These are phyloP conservation scores for Rhinocladiella mackenziei DNA, from an alignment of 2,329 filamentous ascomycete genomes.

Conservation along the genomic window DNA sequence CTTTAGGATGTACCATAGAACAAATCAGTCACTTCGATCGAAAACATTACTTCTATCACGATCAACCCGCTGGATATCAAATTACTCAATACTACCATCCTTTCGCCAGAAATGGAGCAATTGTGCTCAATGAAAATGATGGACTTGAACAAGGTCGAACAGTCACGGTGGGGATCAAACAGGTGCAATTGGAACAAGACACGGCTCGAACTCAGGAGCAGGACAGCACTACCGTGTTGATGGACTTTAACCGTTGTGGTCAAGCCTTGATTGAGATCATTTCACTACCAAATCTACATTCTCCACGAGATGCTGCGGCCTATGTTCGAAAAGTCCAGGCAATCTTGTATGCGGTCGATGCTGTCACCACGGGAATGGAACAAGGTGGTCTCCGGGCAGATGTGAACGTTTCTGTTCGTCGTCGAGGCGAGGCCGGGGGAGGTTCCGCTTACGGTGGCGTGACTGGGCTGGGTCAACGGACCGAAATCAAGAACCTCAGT, in stretches of 20 bases:
- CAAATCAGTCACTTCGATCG: slow-evolving; percentile 79
- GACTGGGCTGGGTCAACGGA: slow-evolving; percentile 71
- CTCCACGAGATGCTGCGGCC: slow-evolving; percentile 80
- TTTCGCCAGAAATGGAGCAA: slow-evolving; percentile 63
- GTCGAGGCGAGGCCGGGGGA: slow-evolving; percentile 50
- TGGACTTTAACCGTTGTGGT: slow-evolving; percentile 93
- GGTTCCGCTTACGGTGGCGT: slow-evolving; percentile 54
- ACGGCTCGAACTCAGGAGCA: slow-evolving; percentile 89
- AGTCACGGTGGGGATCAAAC: slow-evolving; percentile 78
- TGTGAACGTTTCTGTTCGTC: slow-evolving; percentile 84
- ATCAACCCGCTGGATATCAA: slow-evolving; percentile 93
- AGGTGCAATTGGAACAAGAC: slow-evolving; percentile 96
- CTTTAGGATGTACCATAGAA: slow-evolving; percentile 75
- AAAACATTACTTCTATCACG: slow-evolving; percentile 99
- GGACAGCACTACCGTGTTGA: slow-evolving; percentile 66
- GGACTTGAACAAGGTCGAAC: slow-evolving; percentile 65
- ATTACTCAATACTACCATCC: slow-evolving; percentile 91
- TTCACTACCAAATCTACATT: slow-evolving; percentile 80
- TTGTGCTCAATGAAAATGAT: slow-evolving; percentile 75
- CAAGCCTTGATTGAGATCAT: slow-evolving; percentile 93
- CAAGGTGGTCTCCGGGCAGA: slow-evolving; percentile 84
- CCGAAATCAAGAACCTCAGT: slow-evolving; percentile 95
- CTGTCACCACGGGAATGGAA: slow-evolving; percentile 90
- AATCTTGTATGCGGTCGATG: slow-evolving; percentile 72
- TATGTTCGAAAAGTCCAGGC: slow-evolving; percentile 85